Conservation (phyloP, 225 moss, liverwort and hornwort genomes). For the Lunularia cruciata region DNA sequence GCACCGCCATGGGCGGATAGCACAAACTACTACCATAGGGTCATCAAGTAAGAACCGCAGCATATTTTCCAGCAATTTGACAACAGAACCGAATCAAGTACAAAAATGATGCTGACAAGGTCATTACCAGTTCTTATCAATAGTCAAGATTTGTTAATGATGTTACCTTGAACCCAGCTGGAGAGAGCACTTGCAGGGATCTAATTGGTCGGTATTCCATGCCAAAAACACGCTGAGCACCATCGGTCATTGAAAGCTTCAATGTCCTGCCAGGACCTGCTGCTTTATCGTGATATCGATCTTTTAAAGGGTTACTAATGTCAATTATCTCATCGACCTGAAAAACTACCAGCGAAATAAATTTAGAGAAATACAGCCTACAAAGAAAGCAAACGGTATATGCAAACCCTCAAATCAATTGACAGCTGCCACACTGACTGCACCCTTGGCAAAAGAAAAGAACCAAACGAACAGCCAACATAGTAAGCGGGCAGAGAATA, state of each 20-base stretch:
- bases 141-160: neutral
- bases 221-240: conserved; percentile 80
- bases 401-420: too few relatives aligned
- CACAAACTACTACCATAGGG: neutral
- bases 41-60: neutral
- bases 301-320: conserved; percentile 69
- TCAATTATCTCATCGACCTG: conserved; percentile 93
- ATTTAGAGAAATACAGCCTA: neutral
- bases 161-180: conserved; percentile 81
- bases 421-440: neutral
- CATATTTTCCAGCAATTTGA: neutral
- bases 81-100: neutral
- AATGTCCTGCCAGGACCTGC: conserved; percentile 68
- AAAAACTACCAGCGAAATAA: conserved; percentile 17
- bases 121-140: neutral
- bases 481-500: too few relatives aligned
- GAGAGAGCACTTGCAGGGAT: conserved; percentile 61
- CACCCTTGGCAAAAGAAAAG: neutral
- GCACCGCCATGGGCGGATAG: neutral
- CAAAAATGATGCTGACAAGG: neutral
- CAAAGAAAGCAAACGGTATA: neutral
- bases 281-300: conserved; percentile 72
- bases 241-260: conserved; percentile 95
- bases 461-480: neutral
- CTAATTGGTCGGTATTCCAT: conserved; percentile 80